Evolutionary conservation across 371 early-diverging fungal genomes (phyloP).

Genomic region (Gilbertella persicaria): DNA sequence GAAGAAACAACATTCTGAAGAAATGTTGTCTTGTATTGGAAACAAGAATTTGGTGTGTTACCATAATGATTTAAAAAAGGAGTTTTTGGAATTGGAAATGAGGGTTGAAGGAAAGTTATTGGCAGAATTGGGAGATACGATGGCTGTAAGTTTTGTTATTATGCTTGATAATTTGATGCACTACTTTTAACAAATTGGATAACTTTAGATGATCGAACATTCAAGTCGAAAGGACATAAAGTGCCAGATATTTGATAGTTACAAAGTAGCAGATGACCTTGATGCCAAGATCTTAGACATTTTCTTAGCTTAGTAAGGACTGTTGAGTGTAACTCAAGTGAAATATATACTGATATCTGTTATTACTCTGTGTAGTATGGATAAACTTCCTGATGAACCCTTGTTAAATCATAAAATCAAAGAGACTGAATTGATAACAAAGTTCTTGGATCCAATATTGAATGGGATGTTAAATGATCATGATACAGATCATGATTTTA

Average conservation of each 20-base stretch:
- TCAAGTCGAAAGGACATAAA: slow-evolving; percentile 9
- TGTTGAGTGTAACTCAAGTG: slow-evolving; percentile 17
- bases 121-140: neutral
- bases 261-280: slow-evolving; percentile 12
- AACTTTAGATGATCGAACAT: slow-evolving; percentile 11
- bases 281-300: slow-evolving; percentile 13
- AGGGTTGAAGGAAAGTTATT: slow-evolving; percentile 1
- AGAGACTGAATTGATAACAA: slow-evolving; percentile 20
- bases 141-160: slow-evolving; percentile 9
- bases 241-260: slow-evolving; percentile 6
- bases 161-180: slow-evolving; percentile 8
- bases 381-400: slow-evolving; percentile 18
- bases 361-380: slow-evolving; percentile 14
- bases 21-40: slow-evolving; percentile 7
- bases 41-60: slow-evolving; percentile 1
- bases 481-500: slow-evolving; percentile 11
- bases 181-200: slow-evolving; percentile 5
- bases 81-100: slow-evolving; percentile 4
- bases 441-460: slow-evolving; percentile 15
- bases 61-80: slow-evolving; percentile 3
- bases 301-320: slow-evolving; percentile 14
- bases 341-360: slow-evolving; percentile 17
- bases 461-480: slow-evolving; percentile 16
- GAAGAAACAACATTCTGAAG: slow-evolving; percentile 7
- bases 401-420: slow-evolving; percentile 19